Evolutionary conservation across 2,329 filamentous ascomycete genomes (phyloP), one percentile per base, ranked within the genome.

Genomic region (Neofusicoccum ribis): DNA sequence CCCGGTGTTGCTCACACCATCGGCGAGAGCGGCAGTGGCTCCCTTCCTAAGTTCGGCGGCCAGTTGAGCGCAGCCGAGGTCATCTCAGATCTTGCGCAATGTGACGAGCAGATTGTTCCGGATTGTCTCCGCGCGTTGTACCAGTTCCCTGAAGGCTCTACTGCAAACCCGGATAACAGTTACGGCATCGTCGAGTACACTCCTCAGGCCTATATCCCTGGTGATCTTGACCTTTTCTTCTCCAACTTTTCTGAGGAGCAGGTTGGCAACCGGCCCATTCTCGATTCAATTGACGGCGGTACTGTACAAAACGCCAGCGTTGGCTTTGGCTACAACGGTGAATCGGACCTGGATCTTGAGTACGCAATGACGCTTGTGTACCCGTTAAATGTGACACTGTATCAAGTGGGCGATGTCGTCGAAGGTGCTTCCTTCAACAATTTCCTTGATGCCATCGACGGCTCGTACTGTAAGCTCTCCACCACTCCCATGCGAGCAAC

Each of bases 41-140:
- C 47, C 11, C 47, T 51, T 12, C 47, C 47, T 2, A 51, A 51
- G 27, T 23, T 51, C 7, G 47, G 47, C 9, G 47, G 17, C 11
- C 47, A 51, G 4, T 8, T 51, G 47, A 51, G 27, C 47, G 14
- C 23, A 51, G 47, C 23, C 11, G 47, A 51, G 0, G 47, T 51
- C 12, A 23, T 23, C 12, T 51, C 47, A 5, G 47, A 51, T 12
- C 47, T 51, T 14, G 23, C 47, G 27, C 47, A 51, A 17, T 89
- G 87, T 70, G 82, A 85, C 68, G 74, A 75, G 14, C 81, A 83
- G 71, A 86, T 88, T 68, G 88, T 85, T 0, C 84, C 85, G 0
- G 80, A 80, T 47, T 89, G 86, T 69, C 67, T 79, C 20, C 69
- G 74, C 8, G 73, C 72, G 6, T 67, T 79, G 3, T 79, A 79